Percentiles rank a stretch among this genome's conserved stretches.
Conservation (phyloP, 164 flowering plant genomes). For the Taxillus chinensis region DNA sequence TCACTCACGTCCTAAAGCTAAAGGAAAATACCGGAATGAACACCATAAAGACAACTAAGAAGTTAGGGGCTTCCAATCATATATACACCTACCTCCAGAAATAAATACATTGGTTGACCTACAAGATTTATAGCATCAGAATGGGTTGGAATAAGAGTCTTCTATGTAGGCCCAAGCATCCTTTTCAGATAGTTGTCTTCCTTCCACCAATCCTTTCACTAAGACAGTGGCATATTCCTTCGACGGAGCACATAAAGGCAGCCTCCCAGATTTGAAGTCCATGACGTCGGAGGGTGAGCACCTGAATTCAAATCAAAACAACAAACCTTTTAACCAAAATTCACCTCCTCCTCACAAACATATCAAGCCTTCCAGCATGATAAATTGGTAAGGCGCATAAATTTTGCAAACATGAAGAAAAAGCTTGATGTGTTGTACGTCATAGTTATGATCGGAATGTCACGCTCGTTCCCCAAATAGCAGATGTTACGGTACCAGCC, state of each 20-base stretch:
- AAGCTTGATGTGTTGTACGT: constrained; percentile 33
- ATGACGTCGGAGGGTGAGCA: constrained; percentile 41
- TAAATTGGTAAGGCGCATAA: no score
- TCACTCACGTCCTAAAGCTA: no score
- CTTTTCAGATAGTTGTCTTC: constrained; percentile 52
- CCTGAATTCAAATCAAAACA: constrained; percentile 25
- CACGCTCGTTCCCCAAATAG: constrained; percentile 61
- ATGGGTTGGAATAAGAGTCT: constrained; percentile 35
- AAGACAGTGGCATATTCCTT: constrained; percentile 41
- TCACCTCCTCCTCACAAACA: no score
- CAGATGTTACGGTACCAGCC: constrained; percentile 79
- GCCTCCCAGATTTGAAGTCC: constrained; percentile 45
- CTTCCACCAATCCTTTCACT: constrained; percentile 66
- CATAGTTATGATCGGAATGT: constrained; percentile 75
- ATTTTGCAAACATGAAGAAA: no score
- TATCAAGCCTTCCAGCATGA: no score
- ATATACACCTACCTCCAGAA: no score
- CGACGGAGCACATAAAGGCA: constrained; percentile 43
- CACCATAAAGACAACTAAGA: no score
- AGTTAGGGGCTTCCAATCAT: no score
- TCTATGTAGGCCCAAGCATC: constrained; percentile 64
- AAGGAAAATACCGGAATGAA: no score
- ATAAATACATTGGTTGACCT: no score
- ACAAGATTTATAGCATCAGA: constrained; percentile 19
- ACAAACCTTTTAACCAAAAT: no score